Percentiles rank a stretch among this genome's conserved stretches.
phyloP scores from a whole-genome alignment of 2,329 filamentous ascomycete genomes.

The Ceratocystis variospora region DNA sequence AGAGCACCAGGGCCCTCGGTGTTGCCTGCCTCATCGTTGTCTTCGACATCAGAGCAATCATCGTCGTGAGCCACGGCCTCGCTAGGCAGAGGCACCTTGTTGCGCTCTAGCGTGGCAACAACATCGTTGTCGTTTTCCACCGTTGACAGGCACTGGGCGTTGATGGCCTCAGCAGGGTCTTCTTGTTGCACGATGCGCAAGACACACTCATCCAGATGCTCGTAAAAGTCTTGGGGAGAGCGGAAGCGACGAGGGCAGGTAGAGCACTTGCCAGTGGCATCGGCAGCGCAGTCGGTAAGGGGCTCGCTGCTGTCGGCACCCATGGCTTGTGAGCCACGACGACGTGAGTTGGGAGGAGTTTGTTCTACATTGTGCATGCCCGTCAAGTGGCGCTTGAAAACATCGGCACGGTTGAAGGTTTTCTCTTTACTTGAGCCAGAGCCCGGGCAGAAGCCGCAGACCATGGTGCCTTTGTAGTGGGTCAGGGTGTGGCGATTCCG shows the following conservation, averaged over 20 bases:
- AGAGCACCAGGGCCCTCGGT: constrained; percentile 25
- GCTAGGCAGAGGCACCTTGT: constrained; percentile 39
- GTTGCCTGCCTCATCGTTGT: constrained; percentile 35
- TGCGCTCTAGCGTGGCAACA: constrained; percentile 49
- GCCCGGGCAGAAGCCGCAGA: constrained; percentile 85
- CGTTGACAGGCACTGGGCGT: constrained; percentile 51
- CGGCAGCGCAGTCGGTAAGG: constrained; percentile 55
- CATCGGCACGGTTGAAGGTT: constrained; percentile 88
- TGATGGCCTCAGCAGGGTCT: constrained; percentile 55
- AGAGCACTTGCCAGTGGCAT: constrained; percentile 86
- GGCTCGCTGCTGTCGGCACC: constrained; percentile 38
- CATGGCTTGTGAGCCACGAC: constrained; percentile 37
- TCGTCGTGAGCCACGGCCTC: constrained; percentile 38
- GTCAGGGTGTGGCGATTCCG: constrained; percentile 90
- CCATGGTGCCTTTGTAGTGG: constrained; percentile 95
- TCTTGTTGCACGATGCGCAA: constrained; percentile 58
- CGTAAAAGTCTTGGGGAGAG: constrained; percentile 95
- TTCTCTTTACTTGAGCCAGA: constrained; percentile 82
- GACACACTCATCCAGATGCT: constrained; percentile 75
- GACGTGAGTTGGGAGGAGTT: constrained; percentile 79
- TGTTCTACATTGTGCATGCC: constrained; percentile 87
- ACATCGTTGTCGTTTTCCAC: constrained; percentile 51
- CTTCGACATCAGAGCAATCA: constrained; percentile 41
- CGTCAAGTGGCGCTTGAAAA: constrained; percentile 88
- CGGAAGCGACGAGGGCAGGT: constrained; percentile 83